A percentile compares a stretch with the other conserved stretches of the same genome.
These are phyloP conservation scores for Bauhinia variegata DNA, from an alignment of 306 rosid genomes.

Conservation along the genomic window DNA sequence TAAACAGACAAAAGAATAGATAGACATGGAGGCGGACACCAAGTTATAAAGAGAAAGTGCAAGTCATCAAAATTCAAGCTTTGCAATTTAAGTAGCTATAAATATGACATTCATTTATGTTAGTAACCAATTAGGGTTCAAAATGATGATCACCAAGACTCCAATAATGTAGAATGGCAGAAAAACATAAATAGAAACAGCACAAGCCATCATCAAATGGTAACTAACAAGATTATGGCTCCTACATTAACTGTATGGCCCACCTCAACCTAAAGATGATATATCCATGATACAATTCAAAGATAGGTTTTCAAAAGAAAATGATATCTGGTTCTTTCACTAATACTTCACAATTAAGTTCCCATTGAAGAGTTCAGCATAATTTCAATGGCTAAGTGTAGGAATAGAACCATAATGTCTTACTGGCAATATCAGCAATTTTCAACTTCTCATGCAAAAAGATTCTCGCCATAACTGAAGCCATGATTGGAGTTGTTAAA, in stretches of 20 bases:
- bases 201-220: neutral
- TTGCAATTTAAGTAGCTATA: neutral
- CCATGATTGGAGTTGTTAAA: slow-evolving; percentile 72
- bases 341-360: too few species aligned
- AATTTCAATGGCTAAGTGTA: too few species aligned
- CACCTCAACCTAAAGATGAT: too few species aligned
- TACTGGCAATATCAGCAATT: slow-evolving; percentile 68
- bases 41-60: neutral
- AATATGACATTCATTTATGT: neutral
- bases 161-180: neutral
- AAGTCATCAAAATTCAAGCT: neutral
- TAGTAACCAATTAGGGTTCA: slow-evolving; percentile 1
- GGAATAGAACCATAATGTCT: slow-evolving; percentile 10
- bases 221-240: too few species aligned
- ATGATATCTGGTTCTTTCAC: too few species aligned
- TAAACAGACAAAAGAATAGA: too few species aligned
- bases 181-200: neutral
- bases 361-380: too few species aligned
- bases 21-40: neutral
- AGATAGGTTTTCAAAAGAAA: too few species aligned
- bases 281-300: too few species aligned
- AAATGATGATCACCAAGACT: neutral
- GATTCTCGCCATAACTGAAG: slow-evolving; percentile 70
- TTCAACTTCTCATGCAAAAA: slow-evolving; percentile 70
- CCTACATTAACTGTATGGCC: too few species aligned